A percentile compares a stretch with the other conserved stretches of the same genome.
Conservation (phyloP, 805 yeast genomes). For the Yamadazyma philogaea region DNA sequence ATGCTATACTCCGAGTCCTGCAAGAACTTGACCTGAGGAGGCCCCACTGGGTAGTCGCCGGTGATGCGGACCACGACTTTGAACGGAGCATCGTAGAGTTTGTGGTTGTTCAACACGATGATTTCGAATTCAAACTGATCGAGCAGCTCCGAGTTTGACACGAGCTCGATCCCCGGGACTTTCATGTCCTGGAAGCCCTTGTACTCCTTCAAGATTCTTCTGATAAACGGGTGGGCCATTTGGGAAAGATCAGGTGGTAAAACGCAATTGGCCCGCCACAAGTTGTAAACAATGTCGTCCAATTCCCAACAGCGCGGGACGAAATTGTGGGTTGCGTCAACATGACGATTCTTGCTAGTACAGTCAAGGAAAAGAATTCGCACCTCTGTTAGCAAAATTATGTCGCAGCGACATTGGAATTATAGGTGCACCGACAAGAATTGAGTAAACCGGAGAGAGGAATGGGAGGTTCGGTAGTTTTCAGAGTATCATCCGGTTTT, state of each 20-base stretch:
- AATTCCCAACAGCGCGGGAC: background rate
- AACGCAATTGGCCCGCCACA: too few species aligned
- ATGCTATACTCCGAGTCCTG: constrained; percentile 24
- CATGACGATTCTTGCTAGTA: too few species aligned
- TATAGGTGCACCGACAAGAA: too few species aligned
- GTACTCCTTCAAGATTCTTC: constrained; percentile 29
- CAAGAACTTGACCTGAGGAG: constrained; percentile 54
- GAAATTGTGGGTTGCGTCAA: too few species aligned
- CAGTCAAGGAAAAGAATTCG: too few species aligned
- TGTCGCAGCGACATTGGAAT: background rate
- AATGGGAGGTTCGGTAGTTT: too few species aligned
- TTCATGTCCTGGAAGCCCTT: constrained; percentile 12
- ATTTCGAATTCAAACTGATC: constrained; percentile 23
- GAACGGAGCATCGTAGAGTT: constrained; percentile 17
- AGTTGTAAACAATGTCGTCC: background rate
- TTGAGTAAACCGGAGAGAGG: too few species aligned
- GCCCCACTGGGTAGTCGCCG: constrained; percentile 52
- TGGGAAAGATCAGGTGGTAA: too few species aligned
- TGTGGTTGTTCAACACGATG: constrained; percentile 12
- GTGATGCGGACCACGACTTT: constrained; percentile 46
- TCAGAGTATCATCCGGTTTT: too few species aligned
- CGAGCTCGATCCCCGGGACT: constrained; percentile 25
- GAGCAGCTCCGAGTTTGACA: constrained; percentile 18
- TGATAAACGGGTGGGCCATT: constrained; percentile 27
- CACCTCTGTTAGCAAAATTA: background rate